Evolutionary conservation across 2,329 filamentous ascomycete genomes (phyloP), one percentile per base, ranked within the genome.

Genomic region (Daldinia sp.): DNA sequence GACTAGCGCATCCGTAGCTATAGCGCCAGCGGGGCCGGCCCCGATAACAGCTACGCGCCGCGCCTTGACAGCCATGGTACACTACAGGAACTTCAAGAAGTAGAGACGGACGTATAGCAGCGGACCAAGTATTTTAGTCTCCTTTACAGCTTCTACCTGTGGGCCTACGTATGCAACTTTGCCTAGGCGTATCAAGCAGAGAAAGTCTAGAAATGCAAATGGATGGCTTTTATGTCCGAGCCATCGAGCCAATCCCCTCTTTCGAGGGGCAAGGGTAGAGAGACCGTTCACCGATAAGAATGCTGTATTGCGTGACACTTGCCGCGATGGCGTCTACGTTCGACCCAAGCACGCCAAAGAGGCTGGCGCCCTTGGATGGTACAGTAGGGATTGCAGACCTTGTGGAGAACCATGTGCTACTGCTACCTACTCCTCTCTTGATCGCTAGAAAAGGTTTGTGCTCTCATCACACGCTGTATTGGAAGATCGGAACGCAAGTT

Each of bases 21-120:
- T 87, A 15, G 83, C 83, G 1, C 85, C 85, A 0, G 83, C 78
- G 1, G 85, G 85, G 1, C 85, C 85, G 1, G 85, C 80, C 9
- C 85, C 85, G 63, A 88, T 85, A 3, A 87, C 79, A 30, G 85
- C 85, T 5, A 87, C 80, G 11, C 75, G 66, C n/a, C 68, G 68
- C 29, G 59, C 57, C 21, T 62, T 66, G 11, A 61, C 56, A 13
- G 66, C 9, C 66, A 67, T 67, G 5, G 5, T 57, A 19, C 10
- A 34, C 32, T 57, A 27, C 17, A 9, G 6, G 8, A 15, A 15
- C 6, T 35, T 37, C 17, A 11, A 21, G 21, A 29, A 25, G 13
- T 4, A 35, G 21, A 8, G 13, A 25, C 48, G 4, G 19, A 41
- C n/a, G n/a, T n/a, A 7, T 29, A 30, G 37, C 17, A 10, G 3